Base-by-base conservation (phyloP, 305 asterid genomes). In the Plantago rigida region DNA sequence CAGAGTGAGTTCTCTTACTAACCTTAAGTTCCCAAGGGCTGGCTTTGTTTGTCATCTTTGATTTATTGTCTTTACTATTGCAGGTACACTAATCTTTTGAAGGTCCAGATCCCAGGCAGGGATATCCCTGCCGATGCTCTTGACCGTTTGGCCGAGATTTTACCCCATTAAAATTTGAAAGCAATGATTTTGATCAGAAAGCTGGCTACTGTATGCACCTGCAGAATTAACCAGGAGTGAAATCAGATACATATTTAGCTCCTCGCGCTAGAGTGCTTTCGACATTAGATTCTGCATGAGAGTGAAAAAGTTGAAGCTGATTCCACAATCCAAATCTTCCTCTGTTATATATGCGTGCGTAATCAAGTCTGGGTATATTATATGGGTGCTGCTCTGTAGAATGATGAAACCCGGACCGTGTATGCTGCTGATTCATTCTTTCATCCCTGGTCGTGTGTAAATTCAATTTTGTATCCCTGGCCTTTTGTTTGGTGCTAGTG, bases 41-140 rank as follows among this genome's bases (percentile, higher is more conserved):
- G 29, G 42, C 17, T 60, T 28, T 50, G 11, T 52, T 54, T 10
- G 22, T 44, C 19, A 60, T 39, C 24, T 11, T 17, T 51, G 48
- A 39, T 39, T 28, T 44, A 36, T 46, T 49, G 45, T 39, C 2
- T 69, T 44, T 63, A 42, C 41, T 51, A 52, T 67, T 68, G 71
- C 87, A 89, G 97, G 83, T 92, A 89, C 24, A 63, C 63, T 41
- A 77, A 80, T 73, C 99, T 89, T 64, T 71, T 92, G 55, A 87
- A 82, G 75, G 82, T 89, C 68, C 83, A 72, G 56, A 95, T 93
- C 69, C 97, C 94, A 8, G 99, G 99, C 10, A 82, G 99, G 75
- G 99, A 92, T 55, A 81, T 92, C 56, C 95, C 97, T 3, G 75
- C 68, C 24, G 96, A 93, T 77, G 99, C 95, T 65, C 83, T 64